Evolutionary conservation across 441 rosid genomes (phyloP), one percentile per base, ranked within the genome.

Genomic region (Manihot esculenta): DNA sequence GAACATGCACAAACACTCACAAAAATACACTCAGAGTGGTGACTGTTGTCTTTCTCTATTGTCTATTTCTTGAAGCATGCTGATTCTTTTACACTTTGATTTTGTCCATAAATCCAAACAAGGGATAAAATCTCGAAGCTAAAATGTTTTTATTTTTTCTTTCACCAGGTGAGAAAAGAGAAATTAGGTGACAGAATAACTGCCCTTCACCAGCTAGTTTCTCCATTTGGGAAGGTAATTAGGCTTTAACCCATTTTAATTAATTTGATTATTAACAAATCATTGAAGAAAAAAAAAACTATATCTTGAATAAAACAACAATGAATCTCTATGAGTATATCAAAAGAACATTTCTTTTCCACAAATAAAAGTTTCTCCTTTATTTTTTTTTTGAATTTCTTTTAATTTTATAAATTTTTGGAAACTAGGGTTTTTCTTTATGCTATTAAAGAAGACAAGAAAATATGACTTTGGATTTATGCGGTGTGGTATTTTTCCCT

Each of bases 151-250:
- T 3, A 14, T 30, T 41, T 59, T 56, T 58, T 12, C 27, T 60
- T 69, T 73, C 57, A 64, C 61, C 85, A 94, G 99, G 98, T 89
- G 76, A 88, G 96, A 81, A 95, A 89, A 84, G 98, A 95, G 84
- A 95, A 95, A 80, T 68, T 95, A 72, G 99, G 98, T 64, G 99
- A 92, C 72, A 81, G 99, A 80, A 92, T 95, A 49, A 88, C 98
- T 68, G 83, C 98, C 4, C 95, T 95, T 74, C 98, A 95, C 86
- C 98, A 95, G 80, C 89, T 95, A 3, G 99, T 95, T 77, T 95
- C 99, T 79, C 99, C 99, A 65, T 95, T 95, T 83, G 99, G 99
- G 42, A 95, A 95, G 97, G 99, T 93, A 80, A 79, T 24, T 24
- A 56, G 60, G 35, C 33, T 56, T 53, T 50, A 50, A 14, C 5